These are phyloP conservation scores for Sphagnum fallax DNA, from an alignment of 228 moss, liverwort and hornwort species.

Conservation along the genomic window DNA sequence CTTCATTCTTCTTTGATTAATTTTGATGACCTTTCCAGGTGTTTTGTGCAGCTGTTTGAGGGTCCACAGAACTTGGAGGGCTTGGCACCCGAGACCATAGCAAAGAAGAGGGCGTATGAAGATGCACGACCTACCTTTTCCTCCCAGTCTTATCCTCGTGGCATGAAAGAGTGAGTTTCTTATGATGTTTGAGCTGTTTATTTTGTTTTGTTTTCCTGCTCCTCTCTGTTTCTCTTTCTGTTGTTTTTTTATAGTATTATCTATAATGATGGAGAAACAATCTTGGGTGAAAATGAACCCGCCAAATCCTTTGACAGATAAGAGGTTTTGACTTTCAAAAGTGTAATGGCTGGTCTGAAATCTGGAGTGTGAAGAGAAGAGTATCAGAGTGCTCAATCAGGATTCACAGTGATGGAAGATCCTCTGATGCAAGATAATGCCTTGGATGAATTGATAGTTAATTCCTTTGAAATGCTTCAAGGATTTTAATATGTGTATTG, in stretches of 20 bases:
- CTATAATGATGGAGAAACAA: not conserved
- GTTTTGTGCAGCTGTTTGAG: slow-evolving; percentile 29
- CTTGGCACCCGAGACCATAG: slow-evolving; percentile 19
- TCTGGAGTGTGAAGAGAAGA: not conserved
- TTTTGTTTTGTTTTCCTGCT: not conserved
- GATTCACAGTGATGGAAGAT: not conserved
- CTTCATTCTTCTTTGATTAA: too few relatives aligned
- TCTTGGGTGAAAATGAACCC: not conserved
- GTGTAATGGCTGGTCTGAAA: too few relatives aligned
- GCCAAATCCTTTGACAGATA: not conserved
- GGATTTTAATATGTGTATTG: slow-evolving; percentile 7
- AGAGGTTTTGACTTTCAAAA: not conserved
- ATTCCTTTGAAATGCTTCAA: not conserved
- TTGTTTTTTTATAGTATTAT: not conserved
- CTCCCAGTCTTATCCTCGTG: slow-evolving; percentile 20
- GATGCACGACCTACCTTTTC: slow-evolving; percentile 24
- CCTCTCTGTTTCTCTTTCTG: slow-evolving; percentile 1
- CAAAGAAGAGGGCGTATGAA: slow-evolving; percentile 34
- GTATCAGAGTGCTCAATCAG: not conserved
- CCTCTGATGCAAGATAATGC: not conserved
- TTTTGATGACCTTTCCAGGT: too few relatives aligned
- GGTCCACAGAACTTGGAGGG: slow-evolving; percentile 24
- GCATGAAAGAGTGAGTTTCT: slow-evolving; percentile 41
- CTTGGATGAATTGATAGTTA: not conserved
- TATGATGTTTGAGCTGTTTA: not conserved